A percentile compares a stretch with the other conserved stretches of the same genome.
Conservation (phyloP, 176 grass and related monocot genomes). For the Eragrostis nindensis region DNA sequence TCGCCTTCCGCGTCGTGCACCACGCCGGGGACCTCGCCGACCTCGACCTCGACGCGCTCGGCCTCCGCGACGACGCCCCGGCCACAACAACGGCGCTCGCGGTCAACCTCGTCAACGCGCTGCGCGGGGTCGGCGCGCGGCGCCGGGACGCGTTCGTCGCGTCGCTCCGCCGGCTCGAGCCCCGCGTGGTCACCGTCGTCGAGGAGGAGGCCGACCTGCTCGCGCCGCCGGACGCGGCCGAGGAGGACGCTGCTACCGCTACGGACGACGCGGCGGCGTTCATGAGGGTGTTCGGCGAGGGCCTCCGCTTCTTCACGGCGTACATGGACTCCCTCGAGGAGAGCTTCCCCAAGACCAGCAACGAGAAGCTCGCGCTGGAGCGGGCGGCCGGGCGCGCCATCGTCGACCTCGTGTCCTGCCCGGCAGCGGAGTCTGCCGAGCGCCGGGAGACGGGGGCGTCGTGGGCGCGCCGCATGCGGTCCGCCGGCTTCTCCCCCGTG, state of each 20-base stretch:
- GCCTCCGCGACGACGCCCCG: conserved; percentile 56
- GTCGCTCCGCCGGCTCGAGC: conserved; percentile 64
- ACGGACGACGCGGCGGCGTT: conserved; percentile 71
- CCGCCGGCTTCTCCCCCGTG: conserved; percentile 70
- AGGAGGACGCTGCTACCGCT: conserved; percentile 57
- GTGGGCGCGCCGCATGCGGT: conserved; percentile 69
- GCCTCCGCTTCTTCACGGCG: conserved; percentile 79
- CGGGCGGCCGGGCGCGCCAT: conserved; percentile 72
- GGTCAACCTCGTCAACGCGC: conserved; percentile 81
- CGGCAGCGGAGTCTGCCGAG: conserved; percentile 74
- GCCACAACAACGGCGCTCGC: conserved; percentile 61
- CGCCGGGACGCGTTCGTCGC: conserved; percentile 62
- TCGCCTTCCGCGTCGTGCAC: conserved; percentile 83
- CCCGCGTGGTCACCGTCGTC: conserved; percentile 78
- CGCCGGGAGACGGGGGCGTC: conserved; percentile 69
- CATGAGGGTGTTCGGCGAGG: conserved; percentile 85
- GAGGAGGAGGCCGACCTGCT: conserved; percentile 93
- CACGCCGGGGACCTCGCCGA: conserved; percentile 76
- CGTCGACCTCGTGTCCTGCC: conserved; percentile 90
- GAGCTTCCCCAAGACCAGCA: conserved; percentile 86
- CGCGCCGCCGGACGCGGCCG: conserved; percentile 68
- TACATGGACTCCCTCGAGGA: conserved; percentile 97
- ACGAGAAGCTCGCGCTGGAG: conserved; percentile 88
- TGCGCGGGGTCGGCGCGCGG: conserved; percentile 58
- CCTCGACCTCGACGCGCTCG: conserved; percentile 80